Conservation (phyloP, 495 filamentous ascomycete genomes). For the Pyrenula aspistea region DNA sequence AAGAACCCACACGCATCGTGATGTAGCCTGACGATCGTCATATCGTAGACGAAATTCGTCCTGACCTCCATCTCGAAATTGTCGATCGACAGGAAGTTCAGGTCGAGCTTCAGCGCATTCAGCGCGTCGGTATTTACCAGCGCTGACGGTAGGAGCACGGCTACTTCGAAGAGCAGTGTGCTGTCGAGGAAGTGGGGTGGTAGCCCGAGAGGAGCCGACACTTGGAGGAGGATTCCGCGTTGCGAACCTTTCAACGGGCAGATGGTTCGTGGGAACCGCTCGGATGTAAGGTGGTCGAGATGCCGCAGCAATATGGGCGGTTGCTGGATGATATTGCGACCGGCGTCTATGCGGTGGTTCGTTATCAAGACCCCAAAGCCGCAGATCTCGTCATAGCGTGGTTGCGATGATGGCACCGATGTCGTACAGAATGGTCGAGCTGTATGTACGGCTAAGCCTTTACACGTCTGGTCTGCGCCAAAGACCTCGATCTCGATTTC, state of each 20-base stretch:
- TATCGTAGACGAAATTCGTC: neutral
- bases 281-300: neutral
- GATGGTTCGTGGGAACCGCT: neutral
- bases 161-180: neutral
- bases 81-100: neutral
- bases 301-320: neutral
- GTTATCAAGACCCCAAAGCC: neutral
- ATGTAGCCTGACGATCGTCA: neutral
- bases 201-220: neutral
- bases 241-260: neutral
- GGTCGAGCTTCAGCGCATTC: neutral
- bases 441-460: neutral
- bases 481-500: neutral
- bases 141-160: neutral
- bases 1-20: neutral
- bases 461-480: neutral
- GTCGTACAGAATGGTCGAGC: neutral
- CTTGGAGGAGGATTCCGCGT: neutral
- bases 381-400: neutral
- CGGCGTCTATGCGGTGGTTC: neutral
- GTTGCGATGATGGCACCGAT: neutral
- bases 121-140: neutral
- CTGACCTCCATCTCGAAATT: neutral
- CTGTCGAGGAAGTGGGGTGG: neutral
- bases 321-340: neutral